A percentile compares a stretch with the other conserved stretches of the same genome.
Evolutionary conservation across 1,139 yeast genomes (phyloP).

Genomic region (Pichiaceae sp.): DNA sequence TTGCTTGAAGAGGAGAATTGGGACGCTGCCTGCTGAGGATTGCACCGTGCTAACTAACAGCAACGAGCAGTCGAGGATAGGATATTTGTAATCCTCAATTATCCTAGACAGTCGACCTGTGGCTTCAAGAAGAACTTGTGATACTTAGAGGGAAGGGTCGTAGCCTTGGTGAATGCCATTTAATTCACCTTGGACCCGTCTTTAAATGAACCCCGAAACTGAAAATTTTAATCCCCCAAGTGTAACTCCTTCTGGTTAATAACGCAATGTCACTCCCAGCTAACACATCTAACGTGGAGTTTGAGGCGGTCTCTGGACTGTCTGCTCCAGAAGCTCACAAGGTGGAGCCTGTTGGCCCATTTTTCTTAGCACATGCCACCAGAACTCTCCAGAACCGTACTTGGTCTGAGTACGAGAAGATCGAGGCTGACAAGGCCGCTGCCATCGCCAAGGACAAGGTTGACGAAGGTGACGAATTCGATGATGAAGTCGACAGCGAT

Average conservation of each 20-base stretch:
- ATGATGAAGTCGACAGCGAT: constrained; percentile 58
- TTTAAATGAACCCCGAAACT: no score
- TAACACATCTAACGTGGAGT: constrained; percentile 37
- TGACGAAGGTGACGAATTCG: constrained; percentile 58
- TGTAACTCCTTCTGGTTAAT: no score
- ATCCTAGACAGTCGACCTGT: no score
- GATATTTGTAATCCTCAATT: no score
- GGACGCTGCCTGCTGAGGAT: no score
- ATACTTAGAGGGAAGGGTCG: no score
- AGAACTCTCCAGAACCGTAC: constrained; percentile 96
- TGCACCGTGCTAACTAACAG: no score
- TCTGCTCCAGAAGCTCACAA: constrained; percentile 74
- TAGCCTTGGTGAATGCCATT: no score
- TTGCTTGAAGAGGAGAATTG: neutral
- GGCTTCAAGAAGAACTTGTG: no score
- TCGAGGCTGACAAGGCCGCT: constrained; percentile 89
- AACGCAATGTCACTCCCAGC: constrained; percentile 20
- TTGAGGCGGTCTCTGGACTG: constrained; percentile 44
- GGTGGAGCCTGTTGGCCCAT: constrained; percentile 95
- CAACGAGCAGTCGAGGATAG: no score
- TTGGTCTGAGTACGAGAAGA: constrained; percentile 93
- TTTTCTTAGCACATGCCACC: constrained; percentile 92
- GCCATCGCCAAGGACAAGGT: constrained; percentile 60
- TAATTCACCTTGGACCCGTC: no score
- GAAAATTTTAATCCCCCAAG: no score